Conservation (phyloP, 2,329 filamentous ascomycete species). For the Beauveria sp. region DNA sequence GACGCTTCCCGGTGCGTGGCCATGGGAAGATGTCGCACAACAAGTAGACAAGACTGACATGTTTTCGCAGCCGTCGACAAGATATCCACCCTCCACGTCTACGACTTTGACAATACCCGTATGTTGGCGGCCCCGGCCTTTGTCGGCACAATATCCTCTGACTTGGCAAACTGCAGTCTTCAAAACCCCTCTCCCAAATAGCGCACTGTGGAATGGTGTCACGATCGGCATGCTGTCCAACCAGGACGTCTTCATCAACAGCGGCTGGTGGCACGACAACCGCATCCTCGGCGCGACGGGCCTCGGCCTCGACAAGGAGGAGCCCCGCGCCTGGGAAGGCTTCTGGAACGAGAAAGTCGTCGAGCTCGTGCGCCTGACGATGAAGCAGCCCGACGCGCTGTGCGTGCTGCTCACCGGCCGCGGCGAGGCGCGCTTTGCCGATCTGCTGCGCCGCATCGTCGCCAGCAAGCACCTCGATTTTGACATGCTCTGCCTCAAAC, state of each 20-base stretch:
- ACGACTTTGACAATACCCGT: constrained; percentile 98
- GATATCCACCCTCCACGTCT: constrained; percentile 79
- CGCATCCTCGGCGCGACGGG: constrained; percentile 81
- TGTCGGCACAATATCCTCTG: neutral
- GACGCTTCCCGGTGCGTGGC: constrained; percentile 55
- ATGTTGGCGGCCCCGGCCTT: constrained; percentile 24
- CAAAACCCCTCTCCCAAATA: constrained; percentile 81
- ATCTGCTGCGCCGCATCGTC: constrained; percentile 75
- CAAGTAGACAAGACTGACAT: constrained; percentile 10
- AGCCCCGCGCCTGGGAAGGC: constrained; percentile 75
- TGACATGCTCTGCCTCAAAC: constrained; percentile 83
- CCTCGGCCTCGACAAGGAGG: constrained; percentile 72
- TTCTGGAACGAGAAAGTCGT: constrained; percentile 96
- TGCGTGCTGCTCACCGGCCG: constrained; percentile 84
- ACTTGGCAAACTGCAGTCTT: constrained; percentile 56
- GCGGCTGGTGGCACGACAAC: constrained; percentile 96
- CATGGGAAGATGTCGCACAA: neutral
- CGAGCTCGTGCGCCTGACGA: constrained; percentile 71
- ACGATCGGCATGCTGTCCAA: constrained; percentile 72
- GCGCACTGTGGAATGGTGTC: constrained; percentile 72
- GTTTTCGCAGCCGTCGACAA: constrained; percentile 45
- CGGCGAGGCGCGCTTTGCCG: constrained; percentile 66
- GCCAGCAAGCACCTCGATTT: constrained; percentile 73
- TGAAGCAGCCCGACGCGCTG: constrained; percentile 75
- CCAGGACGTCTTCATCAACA: constrained; percentile 69